Percentiles rank a stretch among this genome's conserved stretches.
These are phyloP conservation scores for Lactarius akahatsu DNA, from an alignment of 768 basidiomycete species.

Conservation along the genomic window DNA sequence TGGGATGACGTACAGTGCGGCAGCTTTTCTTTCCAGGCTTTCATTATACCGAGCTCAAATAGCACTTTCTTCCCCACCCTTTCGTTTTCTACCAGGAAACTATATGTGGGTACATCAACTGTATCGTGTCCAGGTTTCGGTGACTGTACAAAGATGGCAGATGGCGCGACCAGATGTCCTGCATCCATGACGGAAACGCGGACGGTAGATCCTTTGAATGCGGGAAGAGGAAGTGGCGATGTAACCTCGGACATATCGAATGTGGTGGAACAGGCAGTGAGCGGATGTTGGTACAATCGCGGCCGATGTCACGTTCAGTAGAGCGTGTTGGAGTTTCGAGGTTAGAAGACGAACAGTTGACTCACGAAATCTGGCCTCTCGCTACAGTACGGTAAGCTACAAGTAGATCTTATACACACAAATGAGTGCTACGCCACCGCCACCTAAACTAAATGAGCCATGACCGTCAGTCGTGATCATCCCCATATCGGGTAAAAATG, in stretches of 20 bases:
- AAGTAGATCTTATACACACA: no score
- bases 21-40: slow-evolving; percentile 1
- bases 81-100: slow-evolving; percentile 11
- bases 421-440: no score
- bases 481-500: not conserved
- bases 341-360: not conserved
- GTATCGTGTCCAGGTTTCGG: slow-evolving; percentile 1
- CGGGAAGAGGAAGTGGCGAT: not conserved
- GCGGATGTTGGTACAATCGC: not conserved
- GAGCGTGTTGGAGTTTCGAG: not conserved
- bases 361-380: no score
- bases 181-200: not conserved
- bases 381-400: not conserved
- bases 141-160: not conserved
- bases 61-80: not conserved
- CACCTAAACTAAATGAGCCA: no score
- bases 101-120: not conserved
- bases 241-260: not conserved
- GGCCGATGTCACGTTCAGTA: no score
- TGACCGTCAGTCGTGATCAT: no score
- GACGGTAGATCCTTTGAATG: slow-evolving; percentile 1
- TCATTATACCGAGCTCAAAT: slow-evolving; percentile 6
- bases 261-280: not conserved
- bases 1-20: not conserved
- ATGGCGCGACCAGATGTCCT: not conserved